A percentile compares a stretch with the other conserved stretches of the same genome.
Conservation (phyloP, 1,139 yeast genomes). For the Magnusiomyces tetraspermus region DNA sequence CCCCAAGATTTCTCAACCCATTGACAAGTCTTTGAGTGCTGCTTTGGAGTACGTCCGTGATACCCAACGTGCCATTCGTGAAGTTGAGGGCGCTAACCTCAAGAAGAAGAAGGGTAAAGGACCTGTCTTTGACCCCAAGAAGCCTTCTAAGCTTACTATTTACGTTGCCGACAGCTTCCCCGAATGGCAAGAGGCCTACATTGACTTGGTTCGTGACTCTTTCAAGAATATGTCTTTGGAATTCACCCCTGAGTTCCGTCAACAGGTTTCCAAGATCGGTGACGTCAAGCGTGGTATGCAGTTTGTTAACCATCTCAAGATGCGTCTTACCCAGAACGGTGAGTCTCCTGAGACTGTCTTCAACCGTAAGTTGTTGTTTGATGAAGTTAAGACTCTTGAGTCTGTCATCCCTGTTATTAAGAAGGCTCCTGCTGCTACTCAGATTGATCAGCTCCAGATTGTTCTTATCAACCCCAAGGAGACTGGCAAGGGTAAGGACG, state of each 20-base stretch:
- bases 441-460: constrained; percentile 48
- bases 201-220: constrained; percentile 72
- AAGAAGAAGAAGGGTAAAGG: constrained; percentile 78
- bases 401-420: constrained; percentile 44
- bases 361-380: constrained; percentile 74
- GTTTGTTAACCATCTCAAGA: constrained; percentile 75
- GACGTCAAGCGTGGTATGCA: constrained; percentile 95
- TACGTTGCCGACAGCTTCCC: constrained; percentile 81
- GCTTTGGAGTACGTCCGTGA: constrained; percentile 71
- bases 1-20: constrained; percentile 64
- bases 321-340: constrained; percentile 47
- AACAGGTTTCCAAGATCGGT: constrained; percentile 33
- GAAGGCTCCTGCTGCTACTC: constrained; percentile 57
- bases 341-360: constrained; percentile 64
- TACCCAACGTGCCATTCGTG: constrained; percentile 77
- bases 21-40: constrained; percentile 52
- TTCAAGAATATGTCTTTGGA: constrained; percentile 39
- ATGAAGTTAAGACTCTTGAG: constrained; percentile 62
- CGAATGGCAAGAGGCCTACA: constrained; percentile 87
- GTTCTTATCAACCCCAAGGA: constrained; percentile 51
- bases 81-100: constrained; percentile 76
- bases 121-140: constrained; percentile 52
- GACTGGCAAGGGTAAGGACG: constrained; percentile 49
- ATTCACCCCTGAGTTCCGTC: constrained; percentile 32
- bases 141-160: constrained; percentile 64